Base-by-base conservation (phyloP, 257 asterid genomes). In the Anisodus tanguticus region DNA sequence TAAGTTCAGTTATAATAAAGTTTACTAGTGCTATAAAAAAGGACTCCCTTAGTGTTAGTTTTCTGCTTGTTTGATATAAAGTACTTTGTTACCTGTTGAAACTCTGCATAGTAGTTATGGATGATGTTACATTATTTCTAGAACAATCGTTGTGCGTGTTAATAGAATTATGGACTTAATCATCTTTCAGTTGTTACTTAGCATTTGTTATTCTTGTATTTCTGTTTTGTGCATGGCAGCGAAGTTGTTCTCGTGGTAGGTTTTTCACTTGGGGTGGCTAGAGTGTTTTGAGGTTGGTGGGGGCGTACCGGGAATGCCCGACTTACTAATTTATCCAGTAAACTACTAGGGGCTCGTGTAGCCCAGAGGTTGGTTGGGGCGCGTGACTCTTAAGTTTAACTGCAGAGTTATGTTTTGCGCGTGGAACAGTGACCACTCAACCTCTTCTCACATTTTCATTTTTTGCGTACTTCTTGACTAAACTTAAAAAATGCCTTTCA, bases 111-210 rank as follows among this genome's bases (percentile, higher is more conserved):
- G 81, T 74, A 31, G 43, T 37, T 74, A 22, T 74, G 81, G 19
- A 8, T 47, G 17, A 22, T 74, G 35, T 22, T 74, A 6, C 49
- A 49, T 49, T 31, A 31, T 49, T 49, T 49, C 62, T 13, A 8
- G 62, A 51, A 49, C 62, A 74, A 74, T 6, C 45, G 6, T 22
- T 49, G 80, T 74, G 43, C 2, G 43, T 0, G 6, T 12, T 3
- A 49, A 74, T 49, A 49, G 22, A 49, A 49, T 39, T 49, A 1
- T 3, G 3, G 3, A 12, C 49, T 11, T 19, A 31, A 49, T 12
- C 37, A 47, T 49, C 19, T 72, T 72, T 74, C 41, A 49, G 81
- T 22, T 47, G 80, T 45, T 43, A 43, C n/a, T 74, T 74, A 49
- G 81, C 62, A 10, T 49, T 22, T 47, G 17, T 49, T 6, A 6